Evolutionary conservation across 176 grass and related monocot genomes (phyloP).

Genomic region (Phoenix dactylifera): DNA sequence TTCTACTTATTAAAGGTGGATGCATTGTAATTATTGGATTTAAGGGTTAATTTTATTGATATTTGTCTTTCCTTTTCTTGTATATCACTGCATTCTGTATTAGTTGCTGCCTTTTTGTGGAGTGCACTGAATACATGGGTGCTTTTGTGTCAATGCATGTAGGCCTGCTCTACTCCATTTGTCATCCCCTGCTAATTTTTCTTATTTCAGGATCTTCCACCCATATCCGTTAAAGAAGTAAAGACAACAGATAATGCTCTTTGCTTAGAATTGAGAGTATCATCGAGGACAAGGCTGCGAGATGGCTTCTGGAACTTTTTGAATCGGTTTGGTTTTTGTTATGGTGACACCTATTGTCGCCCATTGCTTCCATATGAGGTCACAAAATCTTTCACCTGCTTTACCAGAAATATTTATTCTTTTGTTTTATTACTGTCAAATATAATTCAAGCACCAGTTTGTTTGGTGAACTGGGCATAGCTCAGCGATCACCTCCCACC

Average conservation of each 20-base stretch:
- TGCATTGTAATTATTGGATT: too few relatives aligned
- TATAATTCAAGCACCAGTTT: too few relatives aligned
- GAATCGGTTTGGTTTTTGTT: conserved; percentile 45
- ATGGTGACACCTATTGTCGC: conserved; percentile 40
- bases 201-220: conserved; percentile 59
- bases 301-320: conserved; percentile 78
- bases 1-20: too few relatives aligned
- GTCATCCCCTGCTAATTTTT: conserved; percentile 22
- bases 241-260: conserved; percentile 57
- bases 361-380: conserved; percentile 79
- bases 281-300: conserved; percentile 35
- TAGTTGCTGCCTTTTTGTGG: too few relatives aligned
- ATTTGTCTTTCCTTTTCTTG: too few relatives aligned
- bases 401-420: not conserved
- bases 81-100: too few relatives aligned
- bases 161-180: not conserved
- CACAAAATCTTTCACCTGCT: not conserved
- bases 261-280: conserved; percentile 50
- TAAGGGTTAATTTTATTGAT: too few relatives aligned
- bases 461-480: too few relatives aligned
- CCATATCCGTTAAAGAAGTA: conserved; percentile 57
- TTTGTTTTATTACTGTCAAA: not conserved
- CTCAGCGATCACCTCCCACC: too few relatives aligned
- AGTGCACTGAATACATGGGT: too few relatives aligned
- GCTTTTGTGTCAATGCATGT: too few relatives aligned